Evolutionary conservation across 2,329 filamentous ascomycete genomes (phyloP), one percentile per base, ranked within the genome.

Genomic region (Ophiocordyceps robertsii): DNA sequence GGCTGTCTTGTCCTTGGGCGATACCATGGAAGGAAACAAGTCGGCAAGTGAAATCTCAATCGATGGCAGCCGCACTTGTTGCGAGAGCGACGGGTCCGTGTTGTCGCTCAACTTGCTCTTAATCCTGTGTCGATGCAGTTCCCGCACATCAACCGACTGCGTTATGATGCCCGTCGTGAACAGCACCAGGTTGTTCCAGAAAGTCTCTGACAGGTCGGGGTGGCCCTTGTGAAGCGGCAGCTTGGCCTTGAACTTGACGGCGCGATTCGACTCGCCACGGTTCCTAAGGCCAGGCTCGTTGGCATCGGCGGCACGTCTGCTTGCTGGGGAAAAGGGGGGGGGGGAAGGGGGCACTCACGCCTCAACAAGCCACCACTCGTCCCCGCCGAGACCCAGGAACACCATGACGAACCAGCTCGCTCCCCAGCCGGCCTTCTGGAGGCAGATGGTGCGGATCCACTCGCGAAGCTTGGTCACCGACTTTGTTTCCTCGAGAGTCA

Each of bases 281-380:
- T 55, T 54, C 29, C 61, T 61, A 19, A 19, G 19, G 30, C 11
- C 12, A 17, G 37, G 3, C 10, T 30, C 39, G 43, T 56, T 46
- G 56, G 51, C 40, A 17, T 27, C 11, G 14, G 14, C 7, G 13
- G 4, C 5, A 8, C 5, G 21, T n/a, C 9, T 11, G 4, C 21
- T 30, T n/a, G 21, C 2, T 7, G 3, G 24, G 14, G 14, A 30
- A 19, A 3, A 19, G 19, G 19, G 19, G 19, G 19, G 19, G 19
- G 19, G 19, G 19, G 19, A 4, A 19, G 19, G 19, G 14, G 36
- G 35, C 3, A 42, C 72, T 63, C 64, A 79, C 71, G 76, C 59
- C 59, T 82, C 73, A 42, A 86, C 67, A 46, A 89, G 65, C 78
- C 82, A 89, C 84, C 85, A 94, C 47, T 72, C 73, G 56, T 92